Conservation (phyloP, 2,329 filamentous ascomycete genomes). For the Aspergillus clavatus region DNA sequence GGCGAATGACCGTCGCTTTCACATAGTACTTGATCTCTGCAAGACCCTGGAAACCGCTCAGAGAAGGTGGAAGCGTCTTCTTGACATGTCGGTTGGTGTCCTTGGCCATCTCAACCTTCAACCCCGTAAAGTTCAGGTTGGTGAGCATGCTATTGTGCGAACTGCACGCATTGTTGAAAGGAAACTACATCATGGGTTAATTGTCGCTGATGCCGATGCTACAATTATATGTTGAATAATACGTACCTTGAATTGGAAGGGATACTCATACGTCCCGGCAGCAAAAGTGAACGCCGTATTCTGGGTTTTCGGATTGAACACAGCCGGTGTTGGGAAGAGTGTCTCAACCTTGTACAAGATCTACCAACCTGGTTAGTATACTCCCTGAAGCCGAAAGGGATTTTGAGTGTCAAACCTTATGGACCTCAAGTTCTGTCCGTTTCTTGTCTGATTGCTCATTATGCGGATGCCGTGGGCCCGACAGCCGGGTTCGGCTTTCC, state of each 20-base stretch:
- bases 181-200: conserved; percentile 33
- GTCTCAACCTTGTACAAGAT: conserved; percentile 46
- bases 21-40: conserved; percentile 92
- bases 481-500: conserved; percentile 44
- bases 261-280: conserved; percentile 45
- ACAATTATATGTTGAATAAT: not conserved
- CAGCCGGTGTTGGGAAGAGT: conserved; percentile 43
- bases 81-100: conserved; percentile 63
- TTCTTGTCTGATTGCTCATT: conserved; percentile 44
- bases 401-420: conserved; percentile 38
- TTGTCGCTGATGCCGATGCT: not conserved
- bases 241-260: conserved; percentile 46
- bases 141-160: conserved; percentile 43
- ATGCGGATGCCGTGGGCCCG: conserved; percentile 36
- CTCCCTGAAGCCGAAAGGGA: not conserved
- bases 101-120: conserved; percentile 43
- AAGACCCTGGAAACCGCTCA: conserved; percentile 79
- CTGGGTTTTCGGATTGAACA: conserved; percentile 33
- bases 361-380: conserved; percentile 23
- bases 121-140: conserved; percentile 42
- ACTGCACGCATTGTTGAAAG: conserved; percentile 48
- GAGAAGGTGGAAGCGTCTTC: conserved; percentile 78
- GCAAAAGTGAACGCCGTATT: conserved; percentile 42
- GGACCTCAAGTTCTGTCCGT: conserved; percentile 45
- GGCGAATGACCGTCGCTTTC: conserved; percentile 90